phyloP scores from a whole-genome alignment of 768 basidiomycete genomes.

The Leccinum subgranulosum region DNA sequence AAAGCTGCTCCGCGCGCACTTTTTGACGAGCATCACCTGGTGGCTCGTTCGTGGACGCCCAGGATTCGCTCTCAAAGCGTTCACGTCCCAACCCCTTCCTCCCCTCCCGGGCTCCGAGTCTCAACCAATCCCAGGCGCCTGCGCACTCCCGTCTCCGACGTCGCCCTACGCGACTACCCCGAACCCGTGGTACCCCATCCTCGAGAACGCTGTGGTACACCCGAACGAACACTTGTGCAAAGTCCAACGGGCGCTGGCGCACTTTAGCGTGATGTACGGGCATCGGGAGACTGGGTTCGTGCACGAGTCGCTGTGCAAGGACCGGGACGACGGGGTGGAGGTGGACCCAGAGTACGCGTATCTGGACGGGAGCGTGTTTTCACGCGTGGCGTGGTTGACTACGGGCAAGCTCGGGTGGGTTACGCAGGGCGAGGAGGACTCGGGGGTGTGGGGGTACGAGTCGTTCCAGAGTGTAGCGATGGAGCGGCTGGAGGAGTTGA shows the following conservation, averaged over 20 bases:
- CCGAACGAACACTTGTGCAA: slow-evolving; percentile 57
- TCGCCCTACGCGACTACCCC: slow-evolving; percentile 38
- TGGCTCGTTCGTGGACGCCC: slow-evolving; percentile 59
- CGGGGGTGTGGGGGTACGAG: slow-evolving; percentile 29
- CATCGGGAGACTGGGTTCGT: slow-evolving; percentile 35
- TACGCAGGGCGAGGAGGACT: slow-evolving; percentile 35
- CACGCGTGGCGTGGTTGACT: slow-evolving; percentile 53
- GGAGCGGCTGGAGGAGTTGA: slow-evolving; percentile 15
- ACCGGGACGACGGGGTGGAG: slow-evolving; percentile 14
- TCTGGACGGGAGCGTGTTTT: slow-evolving; percentile 62
- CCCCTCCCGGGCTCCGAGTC: slow-evolving; percentile 21
- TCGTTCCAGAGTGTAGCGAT: slow-evolving; percentile 25
- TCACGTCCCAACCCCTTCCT: slow-evolving; percentile 37
- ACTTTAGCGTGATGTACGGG: slow-evolving; percentile 46
- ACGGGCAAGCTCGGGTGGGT: slow-evolving; percentile 42
- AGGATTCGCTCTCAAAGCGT: slow-evolving; percentile 44
- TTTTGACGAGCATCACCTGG: slow-evolving; percentile 48
- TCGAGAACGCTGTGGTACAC: slow-evolving; percentile 51
- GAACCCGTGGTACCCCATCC: slow-evolving; percentile 60
- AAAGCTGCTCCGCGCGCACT: slow-evolving; percentile 56
- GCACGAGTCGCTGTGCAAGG: slow-evolving; percentile 18
- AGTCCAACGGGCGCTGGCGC: slow-evolving; percentile 47
- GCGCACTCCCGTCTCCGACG: slow-evolving; percentile 30
- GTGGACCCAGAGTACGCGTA: slow-evolving; percentile 37
- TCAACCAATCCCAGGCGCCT: slow-evolving; percentile 16